phyloP scores from a whole-genome alignment of 495 filamentous ascomycete species.

The Penicillium odoratum region DNA sequence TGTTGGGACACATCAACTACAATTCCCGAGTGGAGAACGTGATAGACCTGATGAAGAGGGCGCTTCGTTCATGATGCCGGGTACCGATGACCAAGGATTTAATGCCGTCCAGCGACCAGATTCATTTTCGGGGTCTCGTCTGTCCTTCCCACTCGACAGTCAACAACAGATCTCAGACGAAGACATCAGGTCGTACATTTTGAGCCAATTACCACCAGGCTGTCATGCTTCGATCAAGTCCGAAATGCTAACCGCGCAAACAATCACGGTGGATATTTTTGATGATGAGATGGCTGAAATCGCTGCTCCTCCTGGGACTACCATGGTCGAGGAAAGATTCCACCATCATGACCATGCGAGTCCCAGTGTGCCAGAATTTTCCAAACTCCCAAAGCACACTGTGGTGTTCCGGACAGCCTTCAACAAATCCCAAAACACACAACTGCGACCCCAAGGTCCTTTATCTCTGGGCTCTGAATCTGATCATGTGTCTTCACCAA shows the following conservation, averaged over 20 bases:
- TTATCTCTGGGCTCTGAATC: conserved; percentile 2
- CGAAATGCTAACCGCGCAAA: conserved; percentile 63
- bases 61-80: conserved; percentile 42
- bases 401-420: conserved; percentile 48
- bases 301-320: conserved; percentile 63
- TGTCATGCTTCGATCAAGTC: conserved; percentile 64
- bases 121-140: conserved; percentile 17
- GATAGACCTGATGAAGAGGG: conserved; percentile 20
- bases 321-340: conserved; percentile 60
- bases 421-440: conserved; percentile 43
- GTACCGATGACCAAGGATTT: conserved; percentile 41
- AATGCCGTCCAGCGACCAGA: conserved; percentile 49
- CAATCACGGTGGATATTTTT: conserved; percentile 70
- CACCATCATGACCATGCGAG: conserved; percentile 38
- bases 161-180: conserved; percentile 44
- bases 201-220: conserved; percentile 45
- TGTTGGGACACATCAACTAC: conserved; percentile 41
- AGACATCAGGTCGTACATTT: conserved; percentile 46
- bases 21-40: conserved; percentile 20
- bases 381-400: conserved; percentile 39
- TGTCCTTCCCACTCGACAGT: conserved; percentile 33
- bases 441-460: conserved; percentile 30
- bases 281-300: conserved; percentile 60
- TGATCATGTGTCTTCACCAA: neutral
- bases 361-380: conserved; percentile 11